These are phyloP conservation scores for Laguncularia racemosa DNA, from an alignment of 345 rosid genomes.

Conservation along the genomic window DNA sequence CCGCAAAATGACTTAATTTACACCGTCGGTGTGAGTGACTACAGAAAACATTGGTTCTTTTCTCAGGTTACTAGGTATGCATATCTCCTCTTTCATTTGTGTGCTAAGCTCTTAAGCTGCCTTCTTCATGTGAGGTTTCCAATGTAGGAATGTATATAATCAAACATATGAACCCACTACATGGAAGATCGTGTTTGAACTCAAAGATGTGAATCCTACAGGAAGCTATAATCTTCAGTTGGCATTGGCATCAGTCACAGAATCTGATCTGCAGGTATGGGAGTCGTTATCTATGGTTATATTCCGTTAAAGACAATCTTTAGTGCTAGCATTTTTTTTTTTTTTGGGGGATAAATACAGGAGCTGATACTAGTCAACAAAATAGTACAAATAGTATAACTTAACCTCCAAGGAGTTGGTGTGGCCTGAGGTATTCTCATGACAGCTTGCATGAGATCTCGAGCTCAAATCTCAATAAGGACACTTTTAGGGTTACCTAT, in stretches of 20 bases:
- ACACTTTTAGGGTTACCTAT: too few species aligned
- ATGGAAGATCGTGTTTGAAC: constrained; percentile 54
- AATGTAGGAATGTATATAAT: constrained; percentile 32
- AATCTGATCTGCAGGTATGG: constrained; percentile 38
- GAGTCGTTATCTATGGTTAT: too few species aligned
- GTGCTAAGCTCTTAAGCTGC: neutral
- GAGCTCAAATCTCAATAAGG: too few species aligned
- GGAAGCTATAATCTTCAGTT: constrained; percentile 46
- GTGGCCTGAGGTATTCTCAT: too few species aligned
- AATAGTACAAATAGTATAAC: too few species aligned
- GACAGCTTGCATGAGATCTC: too few species aligned
- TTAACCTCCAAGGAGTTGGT: too few species aligned
- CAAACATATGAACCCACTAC: constrained; percentile 34
- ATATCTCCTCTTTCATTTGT: neutral
- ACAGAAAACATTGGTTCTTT: constrained; percentile 61
- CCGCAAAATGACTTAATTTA: constrained; percentile 44
- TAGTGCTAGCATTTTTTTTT: too few species aligned
- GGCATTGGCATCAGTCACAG: constrained; percentile 65
- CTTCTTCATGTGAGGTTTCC: neutral
- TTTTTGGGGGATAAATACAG: too few species aligned
- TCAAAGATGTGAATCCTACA: constrained; percentile 14
- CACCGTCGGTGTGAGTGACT: constrained; percentile 33
- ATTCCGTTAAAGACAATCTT: too few species aligned
- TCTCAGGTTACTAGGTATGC: constrained; percentile 71
- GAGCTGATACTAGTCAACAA: too few species aligned